Base-by-base conservation (phyloP, 208 protist genomes). In the Perkinsela sp. region DNA sequence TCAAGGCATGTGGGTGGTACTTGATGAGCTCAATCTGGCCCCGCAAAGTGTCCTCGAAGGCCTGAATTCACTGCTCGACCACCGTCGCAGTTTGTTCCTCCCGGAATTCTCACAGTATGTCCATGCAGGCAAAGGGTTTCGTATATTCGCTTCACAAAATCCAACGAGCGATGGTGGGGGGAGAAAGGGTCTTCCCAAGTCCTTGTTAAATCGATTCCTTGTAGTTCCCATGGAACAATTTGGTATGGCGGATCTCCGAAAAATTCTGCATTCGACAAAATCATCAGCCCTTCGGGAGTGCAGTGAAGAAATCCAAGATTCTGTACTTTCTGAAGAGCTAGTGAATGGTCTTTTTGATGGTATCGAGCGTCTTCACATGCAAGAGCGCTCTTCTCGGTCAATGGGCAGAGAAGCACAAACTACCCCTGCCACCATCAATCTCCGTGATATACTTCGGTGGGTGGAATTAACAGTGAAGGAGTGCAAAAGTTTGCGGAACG, bases 21-120 rank as follows among this genome's bases (percentile, higher is more conserved):
- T 99, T 16, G 98, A 99, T 83, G 98, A 99, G 86, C 80, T 99
- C 0, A 99, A 99, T 78, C 80, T 99, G 1, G 98, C 98, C 1
- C 96, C 93, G 32, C 97, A 99, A 82, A 86, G 91, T 6, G 97
- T 98, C 28, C 78, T 98, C 28, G 96, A 99, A 82, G 97, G 97
- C 65, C 85, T 99, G n/a, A 99, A 99, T 83, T 86, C 97, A 1
- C 82, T 96, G 57, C 84, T 99, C 6, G 98, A 99, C 84, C 97
- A 99, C 74, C 77, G 98, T 30, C 88, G 83, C 2, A 76, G 85
- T 0, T 82, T 93, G 28, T 95, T 89, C 73, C 89, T 95, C 66
- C 90, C 90, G n/a, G 88, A 95, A 72, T 73, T 93, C 22, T 82
- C 83, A 70, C 73, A 88, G 75, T 81, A 88, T 68, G 87, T 92